Evolutionary conservation across 176 grass and related monocot species (phyloP), one percentile per base, ranked within the genome.

Genomic region (Poa pratensis): DNA sequence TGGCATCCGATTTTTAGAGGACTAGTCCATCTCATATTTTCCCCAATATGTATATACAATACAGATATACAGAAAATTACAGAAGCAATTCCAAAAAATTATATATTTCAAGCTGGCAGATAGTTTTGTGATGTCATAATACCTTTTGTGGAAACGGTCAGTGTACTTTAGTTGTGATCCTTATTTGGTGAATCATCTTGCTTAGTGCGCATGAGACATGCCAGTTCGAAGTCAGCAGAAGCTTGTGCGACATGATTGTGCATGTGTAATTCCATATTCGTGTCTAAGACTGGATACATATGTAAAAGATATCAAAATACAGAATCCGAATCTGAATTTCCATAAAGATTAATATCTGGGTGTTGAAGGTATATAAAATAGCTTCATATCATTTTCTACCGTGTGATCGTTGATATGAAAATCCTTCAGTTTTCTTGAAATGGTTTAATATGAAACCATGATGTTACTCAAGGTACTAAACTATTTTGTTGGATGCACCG

Each of bases 1-100:
- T 77, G 57, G 74, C 65, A 30, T 84, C 67, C 23, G 5, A 32
- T 18, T 80, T 74, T 84, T 80, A 26, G 26, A 84, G 81, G 53
- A 84, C 35, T 65, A 18, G 65, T 75, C 71, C 12, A 88, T 74
- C 58, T 20, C 43, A 46, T 24, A 3, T 28, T 30, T 58, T 30
- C 57, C 8, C 24, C 5, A 14, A 61, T 16, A 46, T 82, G 24
- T 82, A 17, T 82, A 82, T 69, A 69, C 50, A 43, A 5, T 17
- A 75, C 12, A 76, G 37, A 34, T 64, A 64, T 86, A 86, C 52
- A 85, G 32, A 32, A 59, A 40, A 42, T 19, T 53, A 78, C 34
- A 67, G n/a, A 49, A 27, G 48, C 7, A 73, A 64, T 20, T 24
- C 19, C 49, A 13, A 82, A 61, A 27, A 55, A 78, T 85, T 27